Base-by-base conservation (phyloP, 768 basidiomycete species). In the Russula brevipes region DNA sequence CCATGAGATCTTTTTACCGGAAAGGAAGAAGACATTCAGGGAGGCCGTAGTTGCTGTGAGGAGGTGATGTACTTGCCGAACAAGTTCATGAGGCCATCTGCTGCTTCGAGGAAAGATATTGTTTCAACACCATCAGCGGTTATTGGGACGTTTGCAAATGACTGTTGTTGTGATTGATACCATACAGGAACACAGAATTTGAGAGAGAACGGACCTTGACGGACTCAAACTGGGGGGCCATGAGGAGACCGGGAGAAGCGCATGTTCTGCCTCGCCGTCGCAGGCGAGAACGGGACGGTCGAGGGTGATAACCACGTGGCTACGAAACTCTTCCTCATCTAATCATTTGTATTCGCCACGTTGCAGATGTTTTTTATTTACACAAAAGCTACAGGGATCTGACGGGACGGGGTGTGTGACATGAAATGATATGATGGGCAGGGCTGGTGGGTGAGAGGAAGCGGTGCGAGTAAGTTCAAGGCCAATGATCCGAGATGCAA, bases 101-200 rank as follows among this genome's bases (percentile, higher is more conserved):
- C 85, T 0, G 95, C 95, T 70, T 91, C 87, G 51, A 94, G 79
- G 78, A 98, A 98, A 12, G 81, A 73, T 19, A 77, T 70, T 0
- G 94, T 92, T 71, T 94, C 86, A 55, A 98, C 85, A 14, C 95
- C 94, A 4, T 79, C 76, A 49, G 83, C 79, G n/a, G 83, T 84
- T 68, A 90, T 78, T 16, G 85, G 82, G 45, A 98, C 91, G 65
- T 96, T 90, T 69, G 82, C 84, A 74, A 91, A 98, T 10, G 91
- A 94, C 94, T 97, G 66, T 33, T 58, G 16, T 54, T 38, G 49
- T 50, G 46, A 46, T 65, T 60, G 55, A 55, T 60, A 9, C 10
- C 47, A 53, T 38, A 54, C 19, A 54, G 36, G 33, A 38, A 46
- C 30, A 51, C 7, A 45, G 35, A 3, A 31, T 52, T 57, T 41